Evolutionary conservation across 192 early-diverging fungal genomes (phyloP), one percentile per base, ranked within the genome.

Genomic region (Coemansia sp.): DNA sequence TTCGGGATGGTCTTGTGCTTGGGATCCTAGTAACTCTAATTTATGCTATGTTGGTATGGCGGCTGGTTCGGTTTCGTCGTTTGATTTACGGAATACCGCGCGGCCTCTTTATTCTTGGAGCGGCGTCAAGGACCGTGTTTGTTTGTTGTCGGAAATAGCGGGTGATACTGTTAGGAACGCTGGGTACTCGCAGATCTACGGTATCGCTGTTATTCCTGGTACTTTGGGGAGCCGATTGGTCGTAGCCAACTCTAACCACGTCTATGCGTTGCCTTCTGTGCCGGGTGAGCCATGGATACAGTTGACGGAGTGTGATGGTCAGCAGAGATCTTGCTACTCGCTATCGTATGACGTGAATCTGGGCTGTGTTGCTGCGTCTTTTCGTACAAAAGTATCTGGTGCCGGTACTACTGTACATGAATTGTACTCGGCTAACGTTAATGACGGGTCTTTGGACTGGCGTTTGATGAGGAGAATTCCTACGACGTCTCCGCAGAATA

Each of bases 1-100:
- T 7, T 74, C 33, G 19, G 74, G 60, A 33, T 81, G 78, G 78
- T 47, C 78, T 46, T 81, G 78, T n/a, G 74, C 73, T 1, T 81
- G 78, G 78, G 74, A 81, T 33, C 32, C 70, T 2, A 8, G 8
- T 11, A 44, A 46, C 11, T 26, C 67, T 1, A 37, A 66, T 30
- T 14, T 61, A 30, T 81, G 66, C 60, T 76, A 81, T 35, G 62
- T 73, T 0, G 59, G 59, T 23, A 59, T 67, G 28, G 64, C 67
- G 0, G 14, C 44, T 17, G 55, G 70, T 62, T 52, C 59, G 1
- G 70, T 81, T 7, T 32, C 70, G 64, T 64, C 67, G 8, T 81
- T 76, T 52, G 74, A 76, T 40, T 52, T 81, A 64, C 63, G 78
- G 10, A 23, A 47, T 0, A 5, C 70, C 11, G 33, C 44, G 0